Evolutionary conservation across 2,329 filamentous ascomycete species (phyloP).

Genomic region (Cadophora malorum): DNA sequence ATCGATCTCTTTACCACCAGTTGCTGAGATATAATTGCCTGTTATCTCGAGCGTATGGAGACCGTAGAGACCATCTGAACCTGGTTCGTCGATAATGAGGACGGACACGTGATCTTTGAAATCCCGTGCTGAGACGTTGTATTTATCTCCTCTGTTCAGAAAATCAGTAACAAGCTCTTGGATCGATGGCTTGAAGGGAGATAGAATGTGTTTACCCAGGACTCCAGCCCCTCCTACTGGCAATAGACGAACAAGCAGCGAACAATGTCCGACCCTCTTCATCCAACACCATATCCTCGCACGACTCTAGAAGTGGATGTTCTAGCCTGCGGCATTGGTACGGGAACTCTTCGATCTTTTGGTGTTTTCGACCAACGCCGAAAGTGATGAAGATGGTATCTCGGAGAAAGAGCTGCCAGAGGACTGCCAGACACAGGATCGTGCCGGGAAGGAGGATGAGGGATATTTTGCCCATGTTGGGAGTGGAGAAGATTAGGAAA

Average conservation of each 20-base stretch:
- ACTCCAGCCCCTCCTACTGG: conserved; percentile 27
- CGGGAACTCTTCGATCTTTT: conserved; percentile 45
- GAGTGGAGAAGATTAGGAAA: not conserved
- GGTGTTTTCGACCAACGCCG: conserved; percentile 41
- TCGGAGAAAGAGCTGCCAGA: conserved; percentile 36
- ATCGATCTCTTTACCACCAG: conserved; percentile 36
- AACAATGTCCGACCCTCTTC: conserved; percentile 32
- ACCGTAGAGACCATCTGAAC: conserved; percentile 28
- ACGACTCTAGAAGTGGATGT: conserved; percentile 31
- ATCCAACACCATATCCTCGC: conserved; percentile 37
- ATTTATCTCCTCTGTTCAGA: conserved; percentile 27
- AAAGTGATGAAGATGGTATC: conserved; percentile 40
- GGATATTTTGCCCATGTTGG: conserved; percentile 22
- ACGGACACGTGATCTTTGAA: conserved; percentile 33
- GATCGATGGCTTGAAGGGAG: not conserved
- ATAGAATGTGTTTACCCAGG: conserved; percentile 26
- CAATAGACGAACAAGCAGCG: conserved; percentile 30
- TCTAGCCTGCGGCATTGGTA: conserved; percentile 34
- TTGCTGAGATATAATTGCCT: conserved; percentile 21
- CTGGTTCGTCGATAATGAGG: conserved; percentile 32
- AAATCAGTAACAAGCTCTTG: not conserved
- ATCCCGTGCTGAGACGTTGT: conserved; percentile 27
- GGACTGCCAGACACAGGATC: conserved; percentile 29
- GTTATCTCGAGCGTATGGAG: conserved; percentile 26
- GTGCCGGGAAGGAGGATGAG: conserved; percentile 15